Conservation (phyloP, 495 filamentous ascomycete genomes). For the Tuber magnatum region DNA sequence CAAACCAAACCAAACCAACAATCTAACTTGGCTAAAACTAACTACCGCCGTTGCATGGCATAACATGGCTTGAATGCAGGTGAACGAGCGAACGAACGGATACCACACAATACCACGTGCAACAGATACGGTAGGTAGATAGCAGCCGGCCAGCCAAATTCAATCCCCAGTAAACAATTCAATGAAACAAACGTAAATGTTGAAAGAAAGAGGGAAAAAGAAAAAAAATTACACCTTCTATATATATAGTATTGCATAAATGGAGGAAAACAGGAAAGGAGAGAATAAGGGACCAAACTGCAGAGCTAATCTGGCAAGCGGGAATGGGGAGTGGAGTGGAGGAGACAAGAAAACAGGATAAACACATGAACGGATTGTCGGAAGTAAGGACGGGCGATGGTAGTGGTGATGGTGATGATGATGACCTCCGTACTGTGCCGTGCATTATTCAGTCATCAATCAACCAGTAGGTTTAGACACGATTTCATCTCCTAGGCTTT, state of each 20-base stretch:
- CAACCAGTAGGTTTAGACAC: neutral
- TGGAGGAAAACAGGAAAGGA: neutral
- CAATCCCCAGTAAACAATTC: neutral
- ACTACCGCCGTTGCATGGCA: slow-evolving; percentile 1
- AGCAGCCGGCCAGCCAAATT: neutral
- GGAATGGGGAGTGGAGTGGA: neutral
- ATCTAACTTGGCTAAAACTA: neutral
- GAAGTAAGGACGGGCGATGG: neutral
- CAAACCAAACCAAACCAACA: neutral
- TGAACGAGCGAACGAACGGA: neutral
- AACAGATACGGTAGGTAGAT: neutral
- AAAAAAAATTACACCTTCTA: neutral
- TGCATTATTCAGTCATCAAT: neutral
- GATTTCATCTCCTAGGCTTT: neutral
- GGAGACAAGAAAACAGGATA: neutral
- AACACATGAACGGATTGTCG: neutral
- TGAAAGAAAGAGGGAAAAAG: neutral
- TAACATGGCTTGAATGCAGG: neutral
- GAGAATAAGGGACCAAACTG: neutral
- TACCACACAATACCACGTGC: slow-evolving; percentile 1
- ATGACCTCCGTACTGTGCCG: neutral
- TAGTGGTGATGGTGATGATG: neutral
- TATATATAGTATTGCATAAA: neutral
- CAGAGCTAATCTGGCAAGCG: neutral
- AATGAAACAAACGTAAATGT: neutral